A percentile compares a stretch with the other conserved stretches of the same genome.
These are phyloP conservation scores for Capsicum rhomboideum DNA, from an alignment of 257 asterid genomes.

Conservation along the genomic window DNA sequence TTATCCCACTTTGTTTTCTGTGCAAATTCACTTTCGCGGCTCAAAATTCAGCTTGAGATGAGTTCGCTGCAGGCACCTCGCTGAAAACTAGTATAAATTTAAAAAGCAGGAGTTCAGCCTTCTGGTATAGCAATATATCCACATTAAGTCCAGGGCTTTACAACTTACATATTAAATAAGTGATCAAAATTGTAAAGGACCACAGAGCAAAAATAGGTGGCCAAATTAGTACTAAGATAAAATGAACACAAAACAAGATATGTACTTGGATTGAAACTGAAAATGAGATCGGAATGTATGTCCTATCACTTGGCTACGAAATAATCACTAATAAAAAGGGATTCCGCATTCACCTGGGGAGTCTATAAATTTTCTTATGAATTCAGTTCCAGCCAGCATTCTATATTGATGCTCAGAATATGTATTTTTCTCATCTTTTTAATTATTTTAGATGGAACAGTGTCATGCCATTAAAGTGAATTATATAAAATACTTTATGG, in stretches of 20 bases:
- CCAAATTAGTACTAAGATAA: neutral
- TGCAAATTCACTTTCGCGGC: neutral
- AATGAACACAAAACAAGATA: neutral
- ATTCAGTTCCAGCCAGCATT: neutral
- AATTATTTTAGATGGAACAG: neutral
- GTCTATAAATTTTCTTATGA: neutral
- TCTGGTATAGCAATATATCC: neutral
- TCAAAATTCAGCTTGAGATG: neutral
- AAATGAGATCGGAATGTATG: neutral
- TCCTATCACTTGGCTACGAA: neutral
- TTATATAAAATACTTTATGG: neutral
- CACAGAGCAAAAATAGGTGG: neutral
- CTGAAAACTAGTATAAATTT: neutral
- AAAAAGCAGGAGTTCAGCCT: neutral
- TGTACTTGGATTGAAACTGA: neutral
- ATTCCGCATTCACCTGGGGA: neutral
- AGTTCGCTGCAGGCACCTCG: neutral
- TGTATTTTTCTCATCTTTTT: neutral
- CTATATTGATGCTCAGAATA: neutral
- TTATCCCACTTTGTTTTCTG: neutral
- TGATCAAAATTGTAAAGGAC: neutral
- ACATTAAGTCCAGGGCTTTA: neutral
- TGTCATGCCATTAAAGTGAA: neutral
- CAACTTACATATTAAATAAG: neutral
- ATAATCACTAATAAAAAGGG: neutral